phyloP scores from a whole-genome alignment of 106 monocot species.

The Amphibolis antarctica region DNA sequence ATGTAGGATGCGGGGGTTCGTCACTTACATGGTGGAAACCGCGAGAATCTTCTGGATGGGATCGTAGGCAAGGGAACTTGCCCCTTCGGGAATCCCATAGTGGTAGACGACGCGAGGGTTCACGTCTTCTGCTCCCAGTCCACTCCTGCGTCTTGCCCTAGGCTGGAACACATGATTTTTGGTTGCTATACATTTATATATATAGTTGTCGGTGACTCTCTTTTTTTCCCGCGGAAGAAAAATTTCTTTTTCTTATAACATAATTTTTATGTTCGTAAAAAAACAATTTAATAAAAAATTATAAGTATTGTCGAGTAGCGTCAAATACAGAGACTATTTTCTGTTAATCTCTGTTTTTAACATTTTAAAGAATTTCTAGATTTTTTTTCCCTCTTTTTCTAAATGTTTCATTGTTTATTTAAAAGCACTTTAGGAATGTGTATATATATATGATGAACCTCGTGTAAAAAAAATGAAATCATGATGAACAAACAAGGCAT shows the following conservation, averaged over 20 bases:
- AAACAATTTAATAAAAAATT: no score
- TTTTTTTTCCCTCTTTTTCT: no score
- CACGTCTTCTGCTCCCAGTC: constrained; percentile 49
- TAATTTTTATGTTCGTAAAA: no score
- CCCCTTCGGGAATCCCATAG: constrained; percentile 57
- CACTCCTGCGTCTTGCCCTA: constrained; percentile 4
- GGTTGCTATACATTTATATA: neutral
- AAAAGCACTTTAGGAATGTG: no score
- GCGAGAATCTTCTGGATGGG: constrained; percentile 57
- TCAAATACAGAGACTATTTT: neutral
- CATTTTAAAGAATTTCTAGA: neutral
- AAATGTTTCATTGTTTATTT: no score
- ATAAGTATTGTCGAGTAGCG: neutral
- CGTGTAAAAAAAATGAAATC: no score
- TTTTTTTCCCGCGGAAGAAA: no score
- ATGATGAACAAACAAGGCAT: no score
- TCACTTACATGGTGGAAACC: constrained; percentile 49
- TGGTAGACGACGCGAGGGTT: constrained; percentile 53
- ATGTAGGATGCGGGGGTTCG: neutral
- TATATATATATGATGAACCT: no score
- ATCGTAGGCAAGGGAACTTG: constrained; percentile 56
- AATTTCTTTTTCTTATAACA: no score
- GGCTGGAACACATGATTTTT: constrained; percentile 3
- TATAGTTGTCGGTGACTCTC: no score
- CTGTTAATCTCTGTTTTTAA: neutral